These are phyloP conservation scores for Saccharomyces hybrid DNA, from an alignment of 1,139 yeast species.

Conservation along the genomic window DNA sequence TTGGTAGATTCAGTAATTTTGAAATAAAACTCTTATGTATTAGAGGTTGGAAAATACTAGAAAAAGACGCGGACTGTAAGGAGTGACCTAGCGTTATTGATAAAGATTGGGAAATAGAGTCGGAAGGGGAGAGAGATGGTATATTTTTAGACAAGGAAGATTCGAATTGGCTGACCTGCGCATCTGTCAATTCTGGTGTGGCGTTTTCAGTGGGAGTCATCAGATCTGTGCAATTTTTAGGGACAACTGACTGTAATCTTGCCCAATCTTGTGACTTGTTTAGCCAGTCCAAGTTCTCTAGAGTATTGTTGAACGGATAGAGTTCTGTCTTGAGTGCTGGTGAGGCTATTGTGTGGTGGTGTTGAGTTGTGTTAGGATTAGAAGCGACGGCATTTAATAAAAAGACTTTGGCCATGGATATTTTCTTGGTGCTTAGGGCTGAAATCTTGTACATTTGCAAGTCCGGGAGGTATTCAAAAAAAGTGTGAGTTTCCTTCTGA, in stretches of 20 bases:
- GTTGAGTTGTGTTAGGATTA: conserved; percentile 11
- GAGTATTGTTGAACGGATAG: conserved; percentile 20
- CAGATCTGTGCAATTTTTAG: not conserved
- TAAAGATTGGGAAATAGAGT: not conserved
- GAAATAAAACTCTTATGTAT: conserved; percentile 19
- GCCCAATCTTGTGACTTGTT: conserved; percentile 20
- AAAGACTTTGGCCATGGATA: conserved; percentile 21
- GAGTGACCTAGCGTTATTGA: not conserved
- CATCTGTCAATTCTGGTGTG: not conserved
- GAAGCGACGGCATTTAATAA: conserved; percentile 22
- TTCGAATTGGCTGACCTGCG: not conserved
- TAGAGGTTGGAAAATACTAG: not conserved
- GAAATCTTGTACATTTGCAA: conserved; percentile 13
- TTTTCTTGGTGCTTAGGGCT: conserved; percentile 26
- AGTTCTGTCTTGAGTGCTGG: not conserved
- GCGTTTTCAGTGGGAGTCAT: not conserved
- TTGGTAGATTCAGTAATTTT: conserved; percentile 32
- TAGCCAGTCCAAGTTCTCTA: conserved; percentile 27
- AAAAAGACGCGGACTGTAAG: not conserved
- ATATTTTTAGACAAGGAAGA: not conserved
- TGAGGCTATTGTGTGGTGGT: not conserved
- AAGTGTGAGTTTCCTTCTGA: conserved; percentile 21
- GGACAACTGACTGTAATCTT: conserved; percentile 19
- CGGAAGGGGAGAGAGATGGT: not conserved
- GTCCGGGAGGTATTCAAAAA: conserved; percentile 13